phyloP scores from a whole-genome alignment of 306 rosid species.

The Cucurbita maxima region DNA sequence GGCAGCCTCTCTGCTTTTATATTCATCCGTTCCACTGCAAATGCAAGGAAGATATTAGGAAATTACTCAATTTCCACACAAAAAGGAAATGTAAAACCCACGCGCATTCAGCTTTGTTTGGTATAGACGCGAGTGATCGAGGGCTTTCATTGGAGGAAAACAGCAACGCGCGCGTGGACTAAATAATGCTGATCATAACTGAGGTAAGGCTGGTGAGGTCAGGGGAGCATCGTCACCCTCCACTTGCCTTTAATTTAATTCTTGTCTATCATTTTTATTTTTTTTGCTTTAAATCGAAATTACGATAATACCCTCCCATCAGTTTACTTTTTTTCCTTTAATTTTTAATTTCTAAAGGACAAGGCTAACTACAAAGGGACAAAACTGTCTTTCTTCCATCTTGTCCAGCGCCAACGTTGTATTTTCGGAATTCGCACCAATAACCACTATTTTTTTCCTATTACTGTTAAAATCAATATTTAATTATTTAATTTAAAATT shows the following conservation, averaged over 20 bases:
- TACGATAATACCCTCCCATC: no score
- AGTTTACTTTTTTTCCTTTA: no score
- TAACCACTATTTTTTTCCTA: no score
- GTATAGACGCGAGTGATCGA: neutral
- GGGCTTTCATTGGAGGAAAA: neutral
- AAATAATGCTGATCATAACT: neutral
- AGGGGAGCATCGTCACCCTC: neutral
- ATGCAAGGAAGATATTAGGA: neutral
- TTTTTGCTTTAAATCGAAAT: no score
- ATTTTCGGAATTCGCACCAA: no score
- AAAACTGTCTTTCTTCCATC: no score
- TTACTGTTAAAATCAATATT: no score
- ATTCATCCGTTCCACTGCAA: neutral
- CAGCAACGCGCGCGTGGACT: neutral
- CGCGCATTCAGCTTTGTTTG: neutral
- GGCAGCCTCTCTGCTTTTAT: neutral
- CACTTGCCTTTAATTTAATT: neutral
- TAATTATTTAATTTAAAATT: no score
- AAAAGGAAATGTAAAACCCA: neutral
- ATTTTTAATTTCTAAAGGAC: no score
- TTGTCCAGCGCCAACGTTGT: no score
- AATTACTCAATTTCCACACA: neutral
- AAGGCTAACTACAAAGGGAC: no score
- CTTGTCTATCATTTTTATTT: no score
- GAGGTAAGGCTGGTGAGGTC: neutral